These are phyloP conservation scores for Neospermospora avenae DNA, from an alignment of 2,329 filamentous ascomycete genomes.

Conservation along the genomic window DNA sequence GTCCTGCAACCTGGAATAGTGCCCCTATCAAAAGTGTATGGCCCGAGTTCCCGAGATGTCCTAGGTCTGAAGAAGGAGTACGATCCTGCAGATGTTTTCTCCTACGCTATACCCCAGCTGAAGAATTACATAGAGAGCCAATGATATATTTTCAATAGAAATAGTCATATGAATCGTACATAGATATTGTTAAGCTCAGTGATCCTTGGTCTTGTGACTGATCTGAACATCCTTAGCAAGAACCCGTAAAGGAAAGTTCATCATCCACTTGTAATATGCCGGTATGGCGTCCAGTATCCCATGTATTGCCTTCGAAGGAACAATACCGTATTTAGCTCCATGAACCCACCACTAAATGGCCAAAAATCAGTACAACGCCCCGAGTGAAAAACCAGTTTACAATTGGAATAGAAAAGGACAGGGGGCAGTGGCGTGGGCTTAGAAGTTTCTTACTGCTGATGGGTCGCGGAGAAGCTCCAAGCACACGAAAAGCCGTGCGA, in stretches of 20 bases:
- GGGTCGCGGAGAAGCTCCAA: slow-evolving; percentile 13
- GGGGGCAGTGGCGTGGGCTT: not conserved
- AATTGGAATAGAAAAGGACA: not conserved
- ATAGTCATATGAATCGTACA: too few species aligned
- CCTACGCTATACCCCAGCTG: slow-evolving; percentile 33
- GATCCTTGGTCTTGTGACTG: not conserved
- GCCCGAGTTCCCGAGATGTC: slow-evolving; percentile 26
- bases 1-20: slow-evolving; percentile 13
- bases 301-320: slow-evolving; percentile 6
- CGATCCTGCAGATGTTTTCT: slow-evolving; percentile 39
- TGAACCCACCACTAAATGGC: slow-evolving; percentile 20
- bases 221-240: slow-evolving; percentile 11
- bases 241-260: slow-evolving; percentile 16
- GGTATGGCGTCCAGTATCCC: slow-evolving; percentile 14
- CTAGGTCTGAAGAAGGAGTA: slow-evolving; percentile 35
- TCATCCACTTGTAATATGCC: slow-evolving; percentile 12
- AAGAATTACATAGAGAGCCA: slow-evolving; percentile 4
- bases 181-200: not conserved
- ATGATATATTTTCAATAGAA: too few species aligned
- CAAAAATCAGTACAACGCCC: not conserved
- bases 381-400: not conserved
- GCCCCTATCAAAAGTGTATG: slow-evolving; percentile 34
- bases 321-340: slow-evolving; percentile 12
- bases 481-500: slow-evolving; percentile 12
- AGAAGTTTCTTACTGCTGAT: not conserved